Evolutionary conservation across 345 rosid species (phyloP).

Genomic region (Salix arbutifolia): DNA sequence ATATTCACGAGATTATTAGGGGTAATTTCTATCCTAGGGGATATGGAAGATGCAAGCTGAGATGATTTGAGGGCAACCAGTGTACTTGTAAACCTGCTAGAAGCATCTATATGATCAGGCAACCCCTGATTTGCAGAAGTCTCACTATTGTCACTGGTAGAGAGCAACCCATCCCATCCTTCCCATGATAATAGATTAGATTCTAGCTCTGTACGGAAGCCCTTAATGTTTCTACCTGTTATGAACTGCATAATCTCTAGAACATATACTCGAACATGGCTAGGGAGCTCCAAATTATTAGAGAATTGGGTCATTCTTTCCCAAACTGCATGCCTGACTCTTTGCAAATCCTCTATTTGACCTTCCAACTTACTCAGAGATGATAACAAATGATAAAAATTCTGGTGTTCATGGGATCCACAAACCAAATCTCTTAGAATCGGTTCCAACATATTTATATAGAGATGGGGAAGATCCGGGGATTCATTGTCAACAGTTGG

Average conservation of each 20-base stretch:
- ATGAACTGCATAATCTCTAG: slow-evolving; percentile 85
- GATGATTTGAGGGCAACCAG: slow-evolving; percentile 89
- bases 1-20: slow-evolving; percentile 54
- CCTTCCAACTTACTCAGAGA: slow-evolving; percentile 81
- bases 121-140: slow-evolving; percentile 27
- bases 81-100: slow-evolving; percentile 65
- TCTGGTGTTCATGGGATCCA: slow-evolving; percentile 44
- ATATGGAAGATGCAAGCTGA: slow-evolving; percentile 60
- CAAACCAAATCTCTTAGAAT: slow-evolving; percentile 49
- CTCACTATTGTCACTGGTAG: slow-evolving; percentile 41
- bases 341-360: slow-evolving; percentile 54
- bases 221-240: slow-evolving; percentile 52
- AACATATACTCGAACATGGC: slow-evolving; percentile 66
- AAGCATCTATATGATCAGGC: slow-evolving; percentile 48
- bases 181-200: slow-evolving; percentile 70
- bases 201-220: slow-evolving; percentile 51
- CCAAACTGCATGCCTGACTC: slow-evolving; percentile 73
- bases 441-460: slow-evolving; percentile 57
- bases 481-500: slow-evolving; percentile 23
- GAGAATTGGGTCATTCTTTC: slow-evolving; percentile 62
- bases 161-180: slow-evolving; percentile 64
- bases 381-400: slow-evolving; percentile 56
- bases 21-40: slow-evolving; percentile 61
- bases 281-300: slow-evolving; percentile 68
- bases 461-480: slow-evolving; percentile 55